Base-by-base conservation (phyloP, 192 early-diverging fungal genomes). In the Coemansia sp. region DNA sequence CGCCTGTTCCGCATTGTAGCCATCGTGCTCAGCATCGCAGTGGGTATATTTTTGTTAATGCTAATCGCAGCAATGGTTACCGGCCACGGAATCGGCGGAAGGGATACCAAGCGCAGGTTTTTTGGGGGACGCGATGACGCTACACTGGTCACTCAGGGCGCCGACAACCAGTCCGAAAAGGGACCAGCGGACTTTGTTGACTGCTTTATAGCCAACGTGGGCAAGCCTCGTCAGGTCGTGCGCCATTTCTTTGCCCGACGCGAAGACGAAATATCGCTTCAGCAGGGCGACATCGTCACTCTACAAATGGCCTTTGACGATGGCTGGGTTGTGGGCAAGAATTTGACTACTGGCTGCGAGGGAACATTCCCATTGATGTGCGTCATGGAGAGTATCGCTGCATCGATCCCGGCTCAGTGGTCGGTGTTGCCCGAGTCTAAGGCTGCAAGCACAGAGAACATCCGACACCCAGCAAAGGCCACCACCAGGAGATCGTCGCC, bases 351-450 rank as follows among this genome's bases (percentile, higher is more conserved):
- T 3, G 84, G 86, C 1, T 38, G 71, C 38, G 86, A 88, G 56
- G 94, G 94, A 14, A 91, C 91, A 0, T 96, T 96, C 86, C 94
- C 94, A 11, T 63, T 92, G 4, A 91, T 91, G 31, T 96, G 94
- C 65, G 84, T 95, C 1, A 82, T 77, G 49, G 75, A 68, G 1
- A 62, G 59, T 52, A 42, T 79, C 34, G 70, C 82, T 0, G 48
- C 63, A 11, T 65, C 72, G 14, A 18, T 83, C 49, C 82, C 82
- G 0, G 72, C 82, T 4, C 73, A 75, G 32, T 83, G 82, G 82
- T 73, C 80, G 2, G 71, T 83, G 58, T 63, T 76, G 33, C 77
- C 77, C 4, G 77, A 80, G 48, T 66, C 63, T 16, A 73, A 73
- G 48, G 65, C 55, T 29, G 54, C 64, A 0, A 80, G 77, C 60